Evolutionary conservation across 257 asterid genomes (phyloP).

Genomic region (Plectranthus barbatus): DNA sequence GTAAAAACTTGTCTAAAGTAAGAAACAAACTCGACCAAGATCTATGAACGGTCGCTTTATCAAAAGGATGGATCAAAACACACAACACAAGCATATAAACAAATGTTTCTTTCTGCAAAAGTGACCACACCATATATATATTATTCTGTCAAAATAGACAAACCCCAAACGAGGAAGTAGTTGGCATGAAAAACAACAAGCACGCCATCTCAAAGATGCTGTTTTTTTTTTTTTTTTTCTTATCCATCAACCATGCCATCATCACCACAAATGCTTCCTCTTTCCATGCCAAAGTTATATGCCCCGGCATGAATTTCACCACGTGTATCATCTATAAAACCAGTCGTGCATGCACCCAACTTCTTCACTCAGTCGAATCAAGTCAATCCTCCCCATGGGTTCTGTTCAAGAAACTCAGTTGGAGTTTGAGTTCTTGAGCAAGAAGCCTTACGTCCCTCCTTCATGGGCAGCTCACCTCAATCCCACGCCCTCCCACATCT

Average conservation of each 20-base stretch:
- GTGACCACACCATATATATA: too few species aligned
- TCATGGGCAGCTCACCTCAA: conserved; percentile 73
- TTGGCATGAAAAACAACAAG: too few species aligned
- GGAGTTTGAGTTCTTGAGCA: conserved; percentile 40
- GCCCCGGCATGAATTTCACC: not conserved
- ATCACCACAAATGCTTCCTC: not conserved
- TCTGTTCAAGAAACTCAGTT: conserved; percentile 21
- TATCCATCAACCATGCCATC: not conserved
- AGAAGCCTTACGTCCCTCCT: conserved; percentile 66
- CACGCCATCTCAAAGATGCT: too few species aligned
- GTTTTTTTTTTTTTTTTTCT: too few species aligned
- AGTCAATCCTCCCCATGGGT: conserved; percentile 26
- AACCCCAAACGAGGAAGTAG: too few species aligned
- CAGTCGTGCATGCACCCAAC: not conserved
- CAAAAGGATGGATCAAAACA: too few species aligned
- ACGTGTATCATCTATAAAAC: not conserved
- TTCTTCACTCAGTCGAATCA: conserved; percentile 1
- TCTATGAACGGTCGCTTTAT: too few species aligned
- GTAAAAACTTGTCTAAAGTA: too few species aligned
- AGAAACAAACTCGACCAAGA: too few species aligned
- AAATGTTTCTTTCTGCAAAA: too few species aligned
- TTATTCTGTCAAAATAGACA: too few species aligned
- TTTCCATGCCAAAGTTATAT: not conserved
- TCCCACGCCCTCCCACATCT: conserved; percentile 57
- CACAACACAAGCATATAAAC: too few species aligned